Evolutionary conservation across 192 early-diverging fungal species (phyloP).

Genomic region (Coemansia sp.): DNA sequence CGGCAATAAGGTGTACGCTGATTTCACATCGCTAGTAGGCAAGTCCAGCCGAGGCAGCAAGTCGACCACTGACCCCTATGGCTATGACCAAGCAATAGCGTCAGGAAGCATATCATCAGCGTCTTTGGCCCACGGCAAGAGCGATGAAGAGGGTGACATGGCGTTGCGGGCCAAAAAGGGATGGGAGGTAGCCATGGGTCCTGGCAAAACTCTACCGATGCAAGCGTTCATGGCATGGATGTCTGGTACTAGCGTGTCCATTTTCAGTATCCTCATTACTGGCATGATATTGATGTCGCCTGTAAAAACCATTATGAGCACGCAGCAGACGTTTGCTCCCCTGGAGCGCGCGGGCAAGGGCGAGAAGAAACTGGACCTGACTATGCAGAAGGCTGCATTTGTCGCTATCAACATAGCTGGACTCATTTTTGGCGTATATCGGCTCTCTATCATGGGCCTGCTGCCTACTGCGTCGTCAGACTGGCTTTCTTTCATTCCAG

Average conservation of each 20-base stretch:
- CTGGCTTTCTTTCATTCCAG: slow-evolving; percentile 92
- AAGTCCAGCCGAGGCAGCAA: slow-evolving; percentile 19
- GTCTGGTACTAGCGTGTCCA: slow-evolving; percentile 95
- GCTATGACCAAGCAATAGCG: slow-evolving; percentile 30
- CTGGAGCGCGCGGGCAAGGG: slow-evolving; percentile 64
- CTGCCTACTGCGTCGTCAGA: slow-evolving; percentile 91
- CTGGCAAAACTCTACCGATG: slow-evolving; percentile 95
- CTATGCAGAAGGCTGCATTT: slow-evolving; percentile 84
- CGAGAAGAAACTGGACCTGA: slow-evolving; percentile 52
- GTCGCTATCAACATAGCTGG: slow-evolving; percentile 79
- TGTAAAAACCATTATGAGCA: slow-evolving; percentile 71
- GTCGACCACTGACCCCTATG: slow-evolving; percentile 26
- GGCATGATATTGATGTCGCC: slow-evolving; percentile 95
- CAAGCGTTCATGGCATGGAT: slow-evolving; percentile 99
- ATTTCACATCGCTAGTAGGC: slow-evolving; percentile 35
- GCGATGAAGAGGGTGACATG: slow-evolving; percentile 27
- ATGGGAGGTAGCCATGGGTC: slow-evolving; percentile 91
- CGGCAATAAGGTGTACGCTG: slow-evolving; percentile 36
- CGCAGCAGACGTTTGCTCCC: slow-evolving; percentile 76
- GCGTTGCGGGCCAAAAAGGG: slow-evolving; percentile 77
- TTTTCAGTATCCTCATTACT: slow-evolving; percentile 94
- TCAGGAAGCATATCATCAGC: slow-evolving; percentile 14
- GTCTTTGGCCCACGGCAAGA: slow-evolving; percentile 9
- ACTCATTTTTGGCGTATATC: slow-evolving; percentile 87
- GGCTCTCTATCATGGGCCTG: slow-evolving; percentile 91